Base-by-base conservation (phyloP, 2,329 filamentous ascomycete species). In the Davidsoniella neocaledoniae region DNA sequence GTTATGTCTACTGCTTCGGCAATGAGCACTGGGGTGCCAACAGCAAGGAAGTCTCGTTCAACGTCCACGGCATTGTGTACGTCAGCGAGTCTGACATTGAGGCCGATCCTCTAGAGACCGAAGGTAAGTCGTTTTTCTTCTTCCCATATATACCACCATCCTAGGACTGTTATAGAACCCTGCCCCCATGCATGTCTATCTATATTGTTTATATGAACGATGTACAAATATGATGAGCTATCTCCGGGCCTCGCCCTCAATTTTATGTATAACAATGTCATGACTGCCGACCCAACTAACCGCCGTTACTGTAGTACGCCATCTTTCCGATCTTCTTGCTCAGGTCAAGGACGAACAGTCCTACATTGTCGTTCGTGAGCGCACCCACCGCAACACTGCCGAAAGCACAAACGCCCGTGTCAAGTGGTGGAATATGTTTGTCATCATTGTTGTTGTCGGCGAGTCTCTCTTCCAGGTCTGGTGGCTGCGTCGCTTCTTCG, bases 341-440 rank as follows among this genome's bases (percentile, higher is more conserved):
- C 85, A 93, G 67, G 88, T 96, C 66, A 94, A 94, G 72, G 91
- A 96, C 65, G 91, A 98, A 71, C 91, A 98, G 70, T 79, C 81
- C 58, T 98, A 98, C 71, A 96, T 98, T 61, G 80, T 98, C 55
- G 70, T 96, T 53, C 83, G 91, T 59, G 91, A 98, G 71, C 78
- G 91, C 61, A 94, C 86, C 58, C 91, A 98, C 74, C 79, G 91
- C 64, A 98, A 98, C 71, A 98, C 91, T 8, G 91, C 91, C 56
- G 91, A 98, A 72, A 95, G 88, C 75, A 98, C 91, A 61, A 98
- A 98, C 67, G 77, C 79, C 58, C 77, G 91, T 57, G 91, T 98
- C 64, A 98, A 98, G 73, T 98, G 91, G 91, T 98, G 91, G 91
- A 95, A 91, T 66, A 76, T 96, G 59, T 96, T 96, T 67, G 88